Evolutionary conservation across 2,329 filamentous ascomycete species (phyloP), one percentile per base, ranked within the genome.

Genomic region (Hypomyces perniciosus): DNA sequence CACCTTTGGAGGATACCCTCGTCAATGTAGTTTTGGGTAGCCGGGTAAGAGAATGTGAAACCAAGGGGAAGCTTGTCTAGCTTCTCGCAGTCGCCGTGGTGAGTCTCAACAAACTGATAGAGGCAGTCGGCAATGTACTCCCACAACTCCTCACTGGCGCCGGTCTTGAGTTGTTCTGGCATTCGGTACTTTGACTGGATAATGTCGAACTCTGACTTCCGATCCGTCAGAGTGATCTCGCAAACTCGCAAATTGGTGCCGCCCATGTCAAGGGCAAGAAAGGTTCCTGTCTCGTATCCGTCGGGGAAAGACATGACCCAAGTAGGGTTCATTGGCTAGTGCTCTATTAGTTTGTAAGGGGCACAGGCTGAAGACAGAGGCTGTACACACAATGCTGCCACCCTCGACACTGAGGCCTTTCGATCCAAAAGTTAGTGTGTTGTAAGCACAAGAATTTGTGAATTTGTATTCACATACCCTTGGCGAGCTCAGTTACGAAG

Each of bases 41-140:
- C 91, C 2, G 92, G 92, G 68, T 96, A 96, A 4, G 89, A 95
- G 73, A 97, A 97, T 42, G 92, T 96, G 74, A 96, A 96, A 63
- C 92, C 92, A 6, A 96, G 80, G 6, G 89, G 88, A 50, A 91
- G 74, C 61, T 80, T 81, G 27, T 80, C 78, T 27, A 88, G 64
- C 57, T 82, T 78, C 44, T 73, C 66, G 50, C 80, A 70, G 55
- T 86, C 78, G 52, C 84, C 82, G 66, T 95, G 88, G 68, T 96
- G 89, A 56, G 85, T 85, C 65, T 95, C 84, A 52, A 96, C 81
- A 68, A 96, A 96, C 65, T 95, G 89, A 69, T 91, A 81, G 52
- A 96, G 76, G 67, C 90, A 95, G 70, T 95, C 90, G 66, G 90
- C 90, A 65, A 96, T 90, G 71, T 96, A 96, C 62, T 91, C 89